These are phyloP conservation scores for Boletellus ananiceps DNA, from an alignment of 768 basidiomycete species.

Conservation along the genomic window DNA sequence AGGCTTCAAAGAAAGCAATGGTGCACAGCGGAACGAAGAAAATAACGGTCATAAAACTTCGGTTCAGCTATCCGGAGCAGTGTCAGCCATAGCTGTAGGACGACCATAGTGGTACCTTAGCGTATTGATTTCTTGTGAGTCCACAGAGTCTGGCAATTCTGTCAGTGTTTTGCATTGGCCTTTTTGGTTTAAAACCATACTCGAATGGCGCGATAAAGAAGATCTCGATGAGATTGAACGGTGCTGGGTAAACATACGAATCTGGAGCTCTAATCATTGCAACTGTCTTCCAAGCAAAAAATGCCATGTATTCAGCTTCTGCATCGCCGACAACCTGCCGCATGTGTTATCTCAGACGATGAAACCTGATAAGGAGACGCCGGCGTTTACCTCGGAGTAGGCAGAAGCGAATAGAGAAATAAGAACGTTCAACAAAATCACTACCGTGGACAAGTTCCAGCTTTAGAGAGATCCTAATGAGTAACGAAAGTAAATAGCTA, in stretches of 20 bases:
- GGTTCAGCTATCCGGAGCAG: conserved; percentile 54
- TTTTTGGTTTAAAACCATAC: conserved; percentile 41
- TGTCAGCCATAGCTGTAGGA: conserved; percentile 1
- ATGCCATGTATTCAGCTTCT: conserved; percentile 85
- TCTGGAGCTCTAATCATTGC: conserved; percentile 85
- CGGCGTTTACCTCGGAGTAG: conserved; percentile 70
- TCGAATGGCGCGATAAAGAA: conserved; percentile 82
- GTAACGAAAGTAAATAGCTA: background rate
- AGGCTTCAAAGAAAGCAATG: conserved; percentile 71
- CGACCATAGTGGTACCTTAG: conserved; percentile 38
- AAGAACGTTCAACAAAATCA: conserved; percentile 87
- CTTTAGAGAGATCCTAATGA: conserved; percentile 29
- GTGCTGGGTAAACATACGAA: conserved; percentile 79
- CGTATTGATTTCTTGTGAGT: conserved; percentile 52
- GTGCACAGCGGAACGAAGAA: conserved; percentile 75
- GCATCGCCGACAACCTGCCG: conserved; percentile 76
- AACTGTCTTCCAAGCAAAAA: conserved; percentile 85
- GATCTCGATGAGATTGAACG: conserved; percentile 85
- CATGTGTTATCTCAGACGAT: conserved; percentile 1
- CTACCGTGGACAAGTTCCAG: conserved; percentile 79
- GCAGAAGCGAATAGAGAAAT: conserved; percentile 95
- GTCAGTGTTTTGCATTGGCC: background rate
- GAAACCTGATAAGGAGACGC: background rate
- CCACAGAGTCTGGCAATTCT: conserved; percentile 36
- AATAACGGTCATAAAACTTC: conserved; percentile 67